These are phyloP conservation scores for Phytophthora ohioensis DNA, from an alignment of 352 stramenopile genomes.

Conservation along the genomic window DNA sequence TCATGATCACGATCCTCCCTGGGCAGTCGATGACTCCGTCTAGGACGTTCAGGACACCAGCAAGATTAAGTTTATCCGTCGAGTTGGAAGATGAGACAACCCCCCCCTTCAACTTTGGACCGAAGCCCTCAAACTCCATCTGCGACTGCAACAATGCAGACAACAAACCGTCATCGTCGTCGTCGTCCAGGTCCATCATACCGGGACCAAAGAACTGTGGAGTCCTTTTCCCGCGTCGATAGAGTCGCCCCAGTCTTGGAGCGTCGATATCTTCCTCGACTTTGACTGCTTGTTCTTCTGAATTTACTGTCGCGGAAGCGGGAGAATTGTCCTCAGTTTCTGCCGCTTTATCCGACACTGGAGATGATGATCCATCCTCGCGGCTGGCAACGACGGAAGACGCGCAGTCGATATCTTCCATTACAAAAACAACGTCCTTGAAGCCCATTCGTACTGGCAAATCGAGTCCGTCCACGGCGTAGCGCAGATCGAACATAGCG, in stretches of 20 bases:
- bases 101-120: conserved; percentile 27
- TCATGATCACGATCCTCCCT: conserved; percentile 87
- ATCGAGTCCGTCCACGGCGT: conserved; percentile 62
- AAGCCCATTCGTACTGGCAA: conserved; percentile 72
- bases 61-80: conserved; percentile 78
- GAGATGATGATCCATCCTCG: conserved; percentile 27
- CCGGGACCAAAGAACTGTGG: conserved; percentile 3
- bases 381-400: conserved; percentile 69
- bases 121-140: conserved; percentile 35
- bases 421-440: conserved; percentile 91
- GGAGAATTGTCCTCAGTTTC: neutral
- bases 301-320: neutral
- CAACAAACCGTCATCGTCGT: conserved; percentile 35
- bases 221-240: neutral
- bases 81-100: conserved; percentile 50
- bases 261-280: conserved; percentile 45
- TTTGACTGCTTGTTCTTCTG: neutral
- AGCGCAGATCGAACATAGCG: conserved; percentile 77
- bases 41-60: conserved; percentile 90
- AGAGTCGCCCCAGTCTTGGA: neutral
- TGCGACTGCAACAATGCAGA: conserved; percentile 34
- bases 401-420: conserved; percentile 90
- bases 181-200: conserved; percentile 1
- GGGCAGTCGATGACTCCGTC: conserved; percentile 88
- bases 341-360: neutral